Percentiles rank a stretch among this genome's conserved stretches.
phyloP scores from a whole-genome alignment of 2,329 filamentous ascomycete species.

The Diplodia scrobiculata region DNA sequence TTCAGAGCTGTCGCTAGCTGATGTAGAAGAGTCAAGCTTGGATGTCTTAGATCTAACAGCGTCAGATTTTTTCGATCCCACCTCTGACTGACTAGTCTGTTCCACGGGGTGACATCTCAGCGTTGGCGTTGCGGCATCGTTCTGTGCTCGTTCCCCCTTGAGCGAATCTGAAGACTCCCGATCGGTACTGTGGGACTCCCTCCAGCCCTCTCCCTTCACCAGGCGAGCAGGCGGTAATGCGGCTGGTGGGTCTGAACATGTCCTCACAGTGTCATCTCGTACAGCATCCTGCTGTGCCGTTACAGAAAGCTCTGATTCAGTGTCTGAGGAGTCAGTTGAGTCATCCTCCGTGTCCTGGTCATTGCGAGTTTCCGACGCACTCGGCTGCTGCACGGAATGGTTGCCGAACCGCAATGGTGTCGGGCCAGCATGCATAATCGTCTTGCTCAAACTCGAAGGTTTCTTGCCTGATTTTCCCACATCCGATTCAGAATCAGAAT shows the following conservation, averaged over 20 bases:
- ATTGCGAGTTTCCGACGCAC: neutral
- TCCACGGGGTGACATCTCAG: neutral
- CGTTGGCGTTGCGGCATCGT: neutral
- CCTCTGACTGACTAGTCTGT: neutral
- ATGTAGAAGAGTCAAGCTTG: neutral
- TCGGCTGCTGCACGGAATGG: neutral
- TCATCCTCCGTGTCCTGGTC: too few species aligned
- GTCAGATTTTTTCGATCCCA: neutral
- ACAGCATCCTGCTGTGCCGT: too few species aligned
- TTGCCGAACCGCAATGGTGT: neutral
- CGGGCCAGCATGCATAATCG: too few species aligned
- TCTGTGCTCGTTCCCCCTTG: neutral
- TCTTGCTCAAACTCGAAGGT: neutral
- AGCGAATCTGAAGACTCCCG: neutral
- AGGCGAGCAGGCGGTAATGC: too few species aligned
- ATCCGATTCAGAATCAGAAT: neutral
- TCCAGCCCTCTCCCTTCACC: too few species aligned
- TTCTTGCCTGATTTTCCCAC: neutral
- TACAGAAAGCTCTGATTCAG: too few species aligned
- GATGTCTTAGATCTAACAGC: neutral
- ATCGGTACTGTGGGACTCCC: neutral
- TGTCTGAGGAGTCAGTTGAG: too few species aligned
- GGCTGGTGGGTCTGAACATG: too few species aligned
- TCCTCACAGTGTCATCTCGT: too few species aligned
- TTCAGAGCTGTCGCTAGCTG: neutral